Base-by-base conservation (phyloP, 345 rosid genomes). In the Melaleuca quinquenervia region DNA sequence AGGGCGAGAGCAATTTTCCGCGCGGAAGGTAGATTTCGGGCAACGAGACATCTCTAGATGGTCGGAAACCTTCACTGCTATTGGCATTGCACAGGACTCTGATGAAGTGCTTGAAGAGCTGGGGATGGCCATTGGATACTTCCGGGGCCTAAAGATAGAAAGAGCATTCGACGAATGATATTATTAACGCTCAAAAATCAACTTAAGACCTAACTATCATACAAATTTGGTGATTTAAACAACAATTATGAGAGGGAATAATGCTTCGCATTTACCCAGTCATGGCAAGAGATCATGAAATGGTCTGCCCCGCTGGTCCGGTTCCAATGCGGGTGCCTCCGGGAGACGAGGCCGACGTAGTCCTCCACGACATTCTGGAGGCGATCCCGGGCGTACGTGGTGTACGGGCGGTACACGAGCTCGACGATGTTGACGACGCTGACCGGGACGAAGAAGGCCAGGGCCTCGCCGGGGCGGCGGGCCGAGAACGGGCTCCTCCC, bases 271-370 rank as follows among this genome's bases (percentile, higher is more conserved):
- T 55, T 62, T 91, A 95, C 98, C 98, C 98, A 95, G 48, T 95
- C 98, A 86, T 94, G 98, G 55, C 98, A 94, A 82, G 96, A 93
- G 56, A 95, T 82, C 86, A 95, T 52, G 84, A 95, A 95, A 88
- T 95, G 98, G 87, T 94, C 98, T 0, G 91, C 95, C 20, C 98
- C 95, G 1, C 36, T 55, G 86, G 91, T 93, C 74, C 90, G 85
- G 27, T 94, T 95, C 98, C 98, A 94, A 52, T 89, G 91, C 0
- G 93, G 92, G 74, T 94, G 90, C 83, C 87, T 89, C 27, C 36
- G 85, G 11, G 94, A 76, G 21, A 95, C 54, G 10, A 89, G 84
- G 14, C 82, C 84, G 50, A 94, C 86, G 83, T 93, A 95, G 88
- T 93, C 98, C 90, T 89, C 89, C 8, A 91, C 92, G 10, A 94